These are phyloP conservation scores for Podaxis sp. DNA, from an alignment of 768 basidiomycete species.

Conservation along the genomic window DNA sequence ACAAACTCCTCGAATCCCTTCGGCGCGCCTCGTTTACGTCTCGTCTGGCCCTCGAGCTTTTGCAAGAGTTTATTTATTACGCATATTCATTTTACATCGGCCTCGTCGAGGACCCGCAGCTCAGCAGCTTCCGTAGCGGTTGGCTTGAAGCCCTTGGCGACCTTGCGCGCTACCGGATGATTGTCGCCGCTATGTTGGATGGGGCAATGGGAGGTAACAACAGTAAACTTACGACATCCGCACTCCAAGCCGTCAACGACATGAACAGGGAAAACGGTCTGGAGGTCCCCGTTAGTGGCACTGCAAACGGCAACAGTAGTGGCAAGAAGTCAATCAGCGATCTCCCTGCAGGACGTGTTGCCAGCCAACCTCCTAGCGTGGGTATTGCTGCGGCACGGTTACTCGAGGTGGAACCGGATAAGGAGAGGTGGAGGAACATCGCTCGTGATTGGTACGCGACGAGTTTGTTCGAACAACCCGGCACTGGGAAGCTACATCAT, in stretches of 20 bases:
- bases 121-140: slow-evolving; percentile 68
- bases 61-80: slow-evolving; percentile 94
- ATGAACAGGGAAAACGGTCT: slow-evolving; percentile 30
- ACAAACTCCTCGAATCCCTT: slow-evolving; percentile 87
- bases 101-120: slow-evolving; percentile 77
- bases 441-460: slow-evolving; percentile 92
- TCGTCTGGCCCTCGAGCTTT: slow-evolving; percentile 78
- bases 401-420: slow-evolving; percentile 86
- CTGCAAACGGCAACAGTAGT: slow-evolving; percentile 19
- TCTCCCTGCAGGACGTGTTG: slow-evolving; percentile 53
- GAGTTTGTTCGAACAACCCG: slow-evolving; percentile 86
- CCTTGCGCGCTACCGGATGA: slow-evolving; percentile 92
- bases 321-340: slow-evolving; percentile 44
- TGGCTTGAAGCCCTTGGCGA: slow-evolving; percentile 99
- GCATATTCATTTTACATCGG: slow-evolving; percentile 94
- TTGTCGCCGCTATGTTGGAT: slow-evolving; percentile 84
- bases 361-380: slow-evolving; percentile 74
- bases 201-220: slow-evolving; percentile 38
- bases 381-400: slow-evolving; percentile 81
- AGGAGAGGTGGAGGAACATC: slow-evolving; percentile 87
- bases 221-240: slow-evolving; percentile 45
- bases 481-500: slow-evolving; percentile 93
- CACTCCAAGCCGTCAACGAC: slow-evolving; percentile 50
- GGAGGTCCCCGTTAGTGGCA: slow-evolving; percentile 19
- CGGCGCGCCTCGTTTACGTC: slow-evolving; percentile 78